These are phyloP conservation scores for Candida fluviatilis DNA, from an alignment of 805 yeast species.

Conservation along the genomic window DNA sequence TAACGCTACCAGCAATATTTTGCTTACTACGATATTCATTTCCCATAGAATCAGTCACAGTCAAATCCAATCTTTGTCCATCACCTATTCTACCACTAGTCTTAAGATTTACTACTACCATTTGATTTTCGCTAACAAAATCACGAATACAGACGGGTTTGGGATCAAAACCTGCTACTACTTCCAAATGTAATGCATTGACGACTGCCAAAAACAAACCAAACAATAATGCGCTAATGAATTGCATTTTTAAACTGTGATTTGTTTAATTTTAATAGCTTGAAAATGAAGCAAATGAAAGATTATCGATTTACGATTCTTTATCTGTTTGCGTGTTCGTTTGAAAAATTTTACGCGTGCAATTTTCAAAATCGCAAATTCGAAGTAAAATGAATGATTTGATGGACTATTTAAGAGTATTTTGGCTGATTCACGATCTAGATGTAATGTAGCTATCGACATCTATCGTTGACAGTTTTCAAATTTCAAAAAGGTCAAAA, in stretches of 20 bases:
- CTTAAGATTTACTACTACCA: conserved; percentile 80
- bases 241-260: conserved; percentile 6
- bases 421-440: neutral
- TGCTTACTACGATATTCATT: conserved; percentile 75
- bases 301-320: neutral
- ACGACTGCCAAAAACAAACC: conserved; percentile 19
- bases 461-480: neutral
- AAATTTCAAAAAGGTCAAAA: too few species aligned
- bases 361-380: neutral
- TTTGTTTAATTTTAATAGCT: neutral
- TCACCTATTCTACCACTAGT: conserved; percentile 77
- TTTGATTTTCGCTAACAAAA: conserved; percentile 76
- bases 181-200: conserved; percentile 47
- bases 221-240: conserved; percentile 8
- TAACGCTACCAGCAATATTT: conserved; percentile 67
- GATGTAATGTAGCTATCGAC: neutral
- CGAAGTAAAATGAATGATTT: neutral
- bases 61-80: conserved; percentile 74
- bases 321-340: conserved; percentile 2
- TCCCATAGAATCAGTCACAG: conserved; percentile 73
- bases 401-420: neutral
- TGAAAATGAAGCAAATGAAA: neutral
- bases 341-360: conserved; percentile 2
- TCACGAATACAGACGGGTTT: conserved; percentile 86
- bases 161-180: conserved; percentile 44